Base-by-base conservation (phyloP, 805 yeast species). In the Lipomyces sp. region DNA sequence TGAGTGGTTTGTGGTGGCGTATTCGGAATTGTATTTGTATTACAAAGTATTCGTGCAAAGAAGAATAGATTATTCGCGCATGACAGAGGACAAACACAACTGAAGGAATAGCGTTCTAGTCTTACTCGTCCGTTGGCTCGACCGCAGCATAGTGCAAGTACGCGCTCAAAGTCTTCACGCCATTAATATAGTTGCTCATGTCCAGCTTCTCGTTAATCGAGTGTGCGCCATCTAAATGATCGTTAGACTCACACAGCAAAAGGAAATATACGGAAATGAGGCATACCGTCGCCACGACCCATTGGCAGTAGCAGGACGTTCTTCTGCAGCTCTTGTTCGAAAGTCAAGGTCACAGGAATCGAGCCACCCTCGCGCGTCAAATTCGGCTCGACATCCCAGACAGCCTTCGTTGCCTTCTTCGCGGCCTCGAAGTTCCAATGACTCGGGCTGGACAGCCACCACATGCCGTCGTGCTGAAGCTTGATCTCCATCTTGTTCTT, bases 291-390 rank as follows among this genome's bases (percentile, higher is more conserved):
- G 61, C 98, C 98, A 73, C 95, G 84, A 59, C 99, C 99, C 85
- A 93, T 86, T 58, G 99, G 98, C 63, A 93, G 79, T 65, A 93
- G 76, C 58, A 93, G 75, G 31, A 90, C 98, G 57, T 83, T 83
- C 22, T 95, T 86, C 63, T 86, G 82, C 65, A 93, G 78, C 67
- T 81, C 82, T 64, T 89, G 77, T 74, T 93, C 96, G 72, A 93
- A 93, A 32, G 96, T 84, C 61, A 93, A 72, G 21, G 99, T 91
- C 68, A 93, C 90, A 59, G 99, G 99, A 66, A 93, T 93, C 3
- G 97, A 90, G 34, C 99, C 99, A 65, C 99, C 99, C 74, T 93
- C 99, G 75, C 99, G 83, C 36, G 98, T 95, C 67, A 87, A 80
- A 71, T 93, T 98, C 32, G 98, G 98, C 57, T 87, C 95, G 41